phyloP scores from a whole-genome alignment of 495 filamentous ascomycete genomes.

The Sphaerosporella brunnea region DNA sequence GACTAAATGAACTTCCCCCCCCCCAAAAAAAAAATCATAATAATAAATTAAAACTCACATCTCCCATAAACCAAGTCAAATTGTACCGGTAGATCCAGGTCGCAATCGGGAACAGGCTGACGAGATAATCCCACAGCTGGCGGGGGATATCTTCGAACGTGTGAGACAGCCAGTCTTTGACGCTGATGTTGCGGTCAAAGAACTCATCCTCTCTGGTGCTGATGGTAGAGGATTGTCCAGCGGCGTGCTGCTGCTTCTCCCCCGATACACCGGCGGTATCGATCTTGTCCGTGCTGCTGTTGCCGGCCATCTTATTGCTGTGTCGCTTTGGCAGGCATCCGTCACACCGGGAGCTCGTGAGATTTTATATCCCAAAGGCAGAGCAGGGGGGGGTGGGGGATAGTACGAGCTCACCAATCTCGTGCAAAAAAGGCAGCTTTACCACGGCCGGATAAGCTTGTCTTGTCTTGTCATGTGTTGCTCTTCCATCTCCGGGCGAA shows the following conservation, averaged over 20 bases:
- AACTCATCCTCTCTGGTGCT: constrained; percentile 2
- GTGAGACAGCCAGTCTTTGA: constrained; percentile 17
- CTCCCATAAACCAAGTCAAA: constrained; percentile 34
- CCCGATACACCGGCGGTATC: not conserved
- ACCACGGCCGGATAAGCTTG: not conserved
- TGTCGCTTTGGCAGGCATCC: not conserved
- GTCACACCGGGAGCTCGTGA: not conserved
- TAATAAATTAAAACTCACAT: constrained; percentile 29
- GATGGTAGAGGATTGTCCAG: not conserved
- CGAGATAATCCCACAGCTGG: constrained; percentile 19
- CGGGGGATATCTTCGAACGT: constrained; percentile 20
- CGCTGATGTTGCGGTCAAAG: constrained; percentile 21
- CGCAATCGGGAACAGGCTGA: constrained; percentile 32
- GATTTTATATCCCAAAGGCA: too few species aligned
- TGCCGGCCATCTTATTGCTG: not conserved
- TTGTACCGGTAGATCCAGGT: constrained; percentile 38
- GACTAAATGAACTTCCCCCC: too few species aligned
- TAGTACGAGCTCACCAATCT: too few species aligned
- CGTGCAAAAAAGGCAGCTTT: too few species aligned
- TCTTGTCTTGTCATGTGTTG: too few species aligned
- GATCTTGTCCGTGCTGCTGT: not conserved
- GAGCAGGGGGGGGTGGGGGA: too few species aligned
- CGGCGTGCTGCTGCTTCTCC: too few species aligned
- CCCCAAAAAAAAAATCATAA: too few species aligned
- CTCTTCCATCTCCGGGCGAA: too few species aligned